These are phyloP conservation scores for Cladophialophora exuberans DNA, from an alignment of 2,329 filamentous ascomycete species.

Conservation along the genomic window DNA sequence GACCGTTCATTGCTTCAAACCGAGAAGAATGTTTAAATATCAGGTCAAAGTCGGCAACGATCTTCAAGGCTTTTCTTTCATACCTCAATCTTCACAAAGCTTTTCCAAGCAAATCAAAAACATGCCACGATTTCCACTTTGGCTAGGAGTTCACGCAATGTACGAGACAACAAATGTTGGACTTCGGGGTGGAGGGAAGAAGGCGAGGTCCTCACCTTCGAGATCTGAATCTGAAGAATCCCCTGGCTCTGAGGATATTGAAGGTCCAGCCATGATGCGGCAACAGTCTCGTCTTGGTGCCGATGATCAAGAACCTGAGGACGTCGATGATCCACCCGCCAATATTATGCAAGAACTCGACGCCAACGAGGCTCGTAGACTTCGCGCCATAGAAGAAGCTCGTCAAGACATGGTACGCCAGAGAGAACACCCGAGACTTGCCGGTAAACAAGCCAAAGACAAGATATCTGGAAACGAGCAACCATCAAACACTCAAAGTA, in stretches of 20 bases:
- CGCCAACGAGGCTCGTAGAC: neutral
- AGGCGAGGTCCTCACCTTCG: neutral
- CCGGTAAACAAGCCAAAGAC: neutral
- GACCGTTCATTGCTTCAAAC: neutral
- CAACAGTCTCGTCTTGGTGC: neutral
- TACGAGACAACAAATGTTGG: neutral
- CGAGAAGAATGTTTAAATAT: neutral
- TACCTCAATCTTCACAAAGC: neutral
- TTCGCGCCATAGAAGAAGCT: neutral
- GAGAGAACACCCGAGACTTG: neutral
- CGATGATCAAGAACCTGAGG: neutral
- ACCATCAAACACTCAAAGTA: too few relatives aligned
- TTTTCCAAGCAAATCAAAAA: neutral
- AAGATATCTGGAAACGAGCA: too few relatives aligned
- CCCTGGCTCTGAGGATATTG: neutral
- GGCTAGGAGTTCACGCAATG: constrained; percentile 5
- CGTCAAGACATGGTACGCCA: neutral
- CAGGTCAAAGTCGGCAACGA: too few relatives aligned
- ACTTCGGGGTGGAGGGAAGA: neutral
- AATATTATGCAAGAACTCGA: neutral
- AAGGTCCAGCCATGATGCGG: neutral
- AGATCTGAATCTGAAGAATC: neutral
- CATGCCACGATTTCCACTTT: constrained; percentile 8
- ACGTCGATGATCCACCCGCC: neutral
- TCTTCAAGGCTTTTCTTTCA: neutral